Evolutionary conservation across 2,329 filamentous ascomycete genomes (phyloP).

Genomic region (Delphinella strobiligena): DNA sequence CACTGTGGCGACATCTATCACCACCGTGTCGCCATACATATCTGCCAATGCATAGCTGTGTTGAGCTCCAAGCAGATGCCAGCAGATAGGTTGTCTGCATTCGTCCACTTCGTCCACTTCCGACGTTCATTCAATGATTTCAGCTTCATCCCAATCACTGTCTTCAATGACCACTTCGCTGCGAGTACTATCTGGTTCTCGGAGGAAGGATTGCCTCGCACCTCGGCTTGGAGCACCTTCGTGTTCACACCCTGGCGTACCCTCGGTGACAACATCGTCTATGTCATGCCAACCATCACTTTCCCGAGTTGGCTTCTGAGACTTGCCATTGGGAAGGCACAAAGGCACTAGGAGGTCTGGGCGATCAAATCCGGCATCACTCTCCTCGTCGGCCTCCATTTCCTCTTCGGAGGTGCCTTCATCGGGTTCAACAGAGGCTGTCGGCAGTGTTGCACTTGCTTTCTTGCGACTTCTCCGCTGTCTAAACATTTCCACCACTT

Average conservation of each 20-base stretch:
- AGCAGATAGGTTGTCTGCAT: too few relatives aligned
- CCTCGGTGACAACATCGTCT: background rate
- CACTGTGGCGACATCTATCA: too few relatives aligned
- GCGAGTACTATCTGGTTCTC: background rate
- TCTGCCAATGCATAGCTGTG: too few relatives aligned
- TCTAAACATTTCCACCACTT: constrained; percentile 58
- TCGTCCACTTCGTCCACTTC: too few relatives aligned
- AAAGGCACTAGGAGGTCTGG: background rate
- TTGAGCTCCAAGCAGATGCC: too few relatives aligned
- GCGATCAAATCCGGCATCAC: too few relatives aligned
- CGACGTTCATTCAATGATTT: constrained; percentile 22
- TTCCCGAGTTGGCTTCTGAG: background rate
- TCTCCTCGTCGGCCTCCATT: background rate
- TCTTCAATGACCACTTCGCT: constrained; percentile 35
- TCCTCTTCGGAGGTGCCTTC: constrained; percentile 1
- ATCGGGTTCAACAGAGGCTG: background rate
- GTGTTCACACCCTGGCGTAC: too few relatives aligned
- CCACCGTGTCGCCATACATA: too few relatives aligned
- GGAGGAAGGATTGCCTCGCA: background rate
- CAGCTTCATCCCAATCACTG: constrained; percentile 41
- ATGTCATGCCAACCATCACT: background rate
- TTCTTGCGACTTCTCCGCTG: constrained; percentile 26
- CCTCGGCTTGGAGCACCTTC: background rate
- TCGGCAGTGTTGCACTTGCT: constrained; percentile 2
- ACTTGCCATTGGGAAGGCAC: background rate